Evolutionary conservation across 352 stramenopile species (phyloP), one percentile per base, ranked within the genome.

Genomic region (Pythium brachiatum): DNA sequence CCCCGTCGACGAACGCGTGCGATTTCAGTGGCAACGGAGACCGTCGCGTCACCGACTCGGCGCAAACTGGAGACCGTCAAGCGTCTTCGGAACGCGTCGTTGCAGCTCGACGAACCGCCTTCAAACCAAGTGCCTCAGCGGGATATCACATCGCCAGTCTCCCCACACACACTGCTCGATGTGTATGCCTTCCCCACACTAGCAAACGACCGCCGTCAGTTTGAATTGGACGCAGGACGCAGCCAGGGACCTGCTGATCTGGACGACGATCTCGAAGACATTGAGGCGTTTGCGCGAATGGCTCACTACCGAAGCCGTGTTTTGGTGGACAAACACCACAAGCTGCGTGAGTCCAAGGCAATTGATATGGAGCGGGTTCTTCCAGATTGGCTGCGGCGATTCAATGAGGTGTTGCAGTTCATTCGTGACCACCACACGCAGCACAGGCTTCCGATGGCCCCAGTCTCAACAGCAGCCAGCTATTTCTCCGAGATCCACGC

Each of bases 251-350:
- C 62, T 16, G 53, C 44, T 27, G 56, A 64, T 16, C 11, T 66
- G 0, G 76, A 86, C 39, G 60, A 86, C 12, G 66, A 88, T 29
- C 61, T 90, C 16, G 41, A 68, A 18, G 66, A 81, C 29, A 54
- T 90, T 16, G 62, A 81, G 23, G 66, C 68, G 13, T 90, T 88
- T 48, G 81, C 69, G 13, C 74, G 81, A 21, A n/a, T 88, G 13
- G 79, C 72, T 1, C 79, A 88, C 60, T 90, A 88, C 25, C 79
- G 81, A 29, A 75, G 78, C 12, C 76, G 72, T 20, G 77, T 90
- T 53, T 60, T 90, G 1, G 20, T 60, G 3, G 53, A 76, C 2
- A 50, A 74, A 20, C 71, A 86, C 41, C 36, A 68, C 16, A 31
- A 54, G 13, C 27, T 82, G 11, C 39, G 51, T 0, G 64, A 56